Conservation (phyloP, 2,329 filamentous ascomycete species). For the Colletotrichum acutatum region DNA sequence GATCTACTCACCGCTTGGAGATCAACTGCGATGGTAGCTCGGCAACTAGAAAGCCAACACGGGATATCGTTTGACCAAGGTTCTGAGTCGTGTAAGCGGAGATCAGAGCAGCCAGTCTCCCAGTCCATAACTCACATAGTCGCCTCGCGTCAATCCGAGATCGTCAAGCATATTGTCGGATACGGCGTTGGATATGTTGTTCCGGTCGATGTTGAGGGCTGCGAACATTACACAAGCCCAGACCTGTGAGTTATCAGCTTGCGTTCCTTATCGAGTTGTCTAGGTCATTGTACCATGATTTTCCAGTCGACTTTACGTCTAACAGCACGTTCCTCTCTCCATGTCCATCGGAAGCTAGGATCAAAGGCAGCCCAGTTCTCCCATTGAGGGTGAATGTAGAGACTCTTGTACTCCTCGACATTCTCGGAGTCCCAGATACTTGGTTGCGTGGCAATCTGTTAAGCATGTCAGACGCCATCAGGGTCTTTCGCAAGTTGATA, state of each 20-base stretch:
- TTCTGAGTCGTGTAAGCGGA: slow-evolving; percentile 49
- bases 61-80: slow-evolving; percentile 65
- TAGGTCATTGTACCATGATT: slow-evolving; percentile 44
- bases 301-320: slow-evolving; percentile 45
- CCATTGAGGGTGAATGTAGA: slow-evolving; percentile 49
- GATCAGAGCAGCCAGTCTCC: not conserved
- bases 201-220: slow-evolving; percentile 39
- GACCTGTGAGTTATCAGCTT: not conserved
- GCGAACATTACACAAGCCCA: slow-evolving; percentile 47
- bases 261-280: slow-evolving; percentile 42
- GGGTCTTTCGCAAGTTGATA: not conserved
- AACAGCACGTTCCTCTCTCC: slow-evolving; percentile 44
- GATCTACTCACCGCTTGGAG: slow-evolving; percentile 61
- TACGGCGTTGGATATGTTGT: slow-evolving; percentile 40
- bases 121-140: slow-evolving; percentile 42
- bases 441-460: slow-evolving; percentile 47
- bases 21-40: slow-evolving; percentile 72
- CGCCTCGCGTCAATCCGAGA: slow-evolving; percentile 44
- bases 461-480: slow-evolving; percentile 30
- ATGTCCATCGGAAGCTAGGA: slow-evolving; percentile 46
- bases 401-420: slow-evolving; percentile 47
- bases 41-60: slow-evolving; percentile 63
- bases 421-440: slow-evolving; percentile 51
- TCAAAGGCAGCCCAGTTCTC: slow-evolving; percentile 49
- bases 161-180: slow-evolving; percentile 52